Conservation (phyloP, 495 filamentous ascomycete genomes). For the Pyrenula aspistea region DNA sequence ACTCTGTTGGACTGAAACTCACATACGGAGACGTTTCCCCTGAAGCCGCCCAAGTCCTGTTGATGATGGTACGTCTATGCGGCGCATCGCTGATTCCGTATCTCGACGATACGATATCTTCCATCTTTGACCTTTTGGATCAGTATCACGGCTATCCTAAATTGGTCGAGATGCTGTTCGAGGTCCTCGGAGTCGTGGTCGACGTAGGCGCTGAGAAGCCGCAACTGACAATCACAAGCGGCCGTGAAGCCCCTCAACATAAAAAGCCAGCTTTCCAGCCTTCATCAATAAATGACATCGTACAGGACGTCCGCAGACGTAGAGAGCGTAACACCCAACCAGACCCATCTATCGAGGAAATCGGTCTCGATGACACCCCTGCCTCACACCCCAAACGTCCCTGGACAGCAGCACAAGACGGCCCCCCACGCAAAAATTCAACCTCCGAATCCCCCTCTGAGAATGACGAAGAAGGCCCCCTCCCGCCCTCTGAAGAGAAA, state of each 20-base stretch:
- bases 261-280: constrained; percentile 26
- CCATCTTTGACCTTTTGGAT: constrained; percentile 82
- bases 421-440: constrained; percentile 13
- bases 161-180: constrained; percentile 76
- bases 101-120: constrained; percentile 79
- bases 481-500: constrained; percentile 31
- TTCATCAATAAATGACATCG: constrained; percentile 24
- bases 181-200: constrained; percentile 67
- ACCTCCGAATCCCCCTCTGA: constrained; percentile 20
- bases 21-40: constrained; percentile 88
- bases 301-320: constrained; percentile 19
- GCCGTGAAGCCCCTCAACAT: constrained; percentile 19
- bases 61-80: constrained; percentile 87
- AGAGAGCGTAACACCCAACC: constrained; percentile 24
- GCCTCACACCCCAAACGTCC: constrained; percentile 24
- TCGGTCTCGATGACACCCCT: constrained; percentile 19
- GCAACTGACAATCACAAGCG: constrained; percentile 32
- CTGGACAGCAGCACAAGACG: constrained; percentile 19
- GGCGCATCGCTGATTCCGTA: constrained; percentile 75
- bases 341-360: constrained; percentile 13
- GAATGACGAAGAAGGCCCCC: constrained; percentile 17
- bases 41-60: constrained; percentile 76
- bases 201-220: constrained; percentile 63
- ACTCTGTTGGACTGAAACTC: constrained; percentile 76
- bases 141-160: constrained; percentile 86